A percentile compares a stretch with the other conserved stretches of the same genome.
Conservation (phyloP, 2,329 filamentous ascomycete genomes). For the Exophiala calicioides region DNA sequence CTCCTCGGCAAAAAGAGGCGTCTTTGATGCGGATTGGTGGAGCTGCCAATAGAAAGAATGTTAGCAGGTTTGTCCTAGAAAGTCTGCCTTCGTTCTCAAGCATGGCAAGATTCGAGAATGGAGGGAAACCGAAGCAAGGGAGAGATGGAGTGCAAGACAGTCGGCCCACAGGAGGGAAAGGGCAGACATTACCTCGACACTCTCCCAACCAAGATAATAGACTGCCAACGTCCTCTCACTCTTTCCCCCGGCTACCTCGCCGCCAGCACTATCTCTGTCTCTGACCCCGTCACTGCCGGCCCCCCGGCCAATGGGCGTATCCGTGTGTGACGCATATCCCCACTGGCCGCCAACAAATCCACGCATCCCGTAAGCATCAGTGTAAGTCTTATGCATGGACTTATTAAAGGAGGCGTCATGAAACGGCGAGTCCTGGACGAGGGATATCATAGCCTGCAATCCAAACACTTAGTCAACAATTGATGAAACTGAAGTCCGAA, state of each 20-base stretch:
- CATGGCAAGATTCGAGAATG: too few relatives aligned
- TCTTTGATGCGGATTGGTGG: conserved; percentile 9
- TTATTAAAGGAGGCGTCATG: neutral
- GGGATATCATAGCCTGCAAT: too few relatives aligned
- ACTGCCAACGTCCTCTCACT: conserved; percentile 3
- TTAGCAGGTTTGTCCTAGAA: too few relatives aligned
- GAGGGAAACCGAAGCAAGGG: too few relatives aligned
- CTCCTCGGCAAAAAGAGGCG: conserved; percentile 12
- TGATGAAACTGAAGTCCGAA: too few relatives aligned
- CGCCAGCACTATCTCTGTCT: conserved; percentile 7
- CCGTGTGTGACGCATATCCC: conserved; percentile 8
- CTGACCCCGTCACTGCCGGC: too few relatives aligned
- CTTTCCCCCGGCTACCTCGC: neutral
- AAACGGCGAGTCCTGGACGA: neutral
- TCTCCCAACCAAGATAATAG: conserved; percentile 18
- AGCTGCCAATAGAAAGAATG: neutral
- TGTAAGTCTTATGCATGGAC: conserved; percentile 19
- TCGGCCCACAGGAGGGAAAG: too few relatives aligned
- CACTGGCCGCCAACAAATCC: conserved; percentile 16
- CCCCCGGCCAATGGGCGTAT: too few relatives aligned
- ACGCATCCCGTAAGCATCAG: conserved; percentile 5
- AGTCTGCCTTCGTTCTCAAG: too few relatives aligned
- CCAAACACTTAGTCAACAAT: too few relatives aligned
- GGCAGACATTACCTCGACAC: conserved; percentile 15
- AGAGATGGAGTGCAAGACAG: too few relatives aligned